phyloP scores from a whole-genome alignment of 805 yeast species.

The Saturnispora sanitii region DNA sequence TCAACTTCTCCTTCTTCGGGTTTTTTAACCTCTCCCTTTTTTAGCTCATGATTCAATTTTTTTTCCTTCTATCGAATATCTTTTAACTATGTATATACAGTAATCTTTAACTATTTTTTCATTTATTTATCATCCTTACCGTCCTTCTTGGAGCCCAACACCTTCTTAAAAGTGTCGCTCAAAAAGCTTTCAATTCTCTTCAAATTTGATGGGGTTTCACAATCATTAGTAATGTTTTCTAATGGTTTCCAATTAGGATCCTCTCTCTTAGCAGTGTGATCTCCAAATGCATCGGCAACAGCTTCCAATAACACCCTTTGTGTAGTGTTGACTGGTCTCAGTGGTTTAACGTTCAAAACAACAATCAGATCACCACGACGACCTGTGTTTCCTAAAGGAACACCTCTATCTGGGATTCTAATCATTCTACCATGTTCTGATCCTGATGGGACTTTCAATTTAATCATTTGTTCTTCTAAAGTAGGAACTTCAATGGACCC shows the following conservation, averaged over 20 bases:
- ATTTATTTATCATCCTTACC: slow-evolving; percentile 5
- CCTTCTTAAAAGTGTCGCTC: slow-evolving; percentile 46
- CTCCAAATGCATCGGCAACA: slow-evolving; percentile 83
- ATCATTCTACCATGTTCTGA: slow-evolving; percentile 68
- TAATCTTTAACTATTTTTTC: not conserved
- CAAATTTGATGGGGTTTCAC: slow-evolving; percentile 38
- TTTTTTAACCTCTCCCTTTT: too few species aligned
- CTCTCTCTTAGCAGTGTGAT: slow-evolving; percentile 63
- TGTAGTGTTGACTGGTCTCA: slow-evolving; percentile 69
- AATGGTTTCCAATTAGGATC: slow-evolving; percentile 39
- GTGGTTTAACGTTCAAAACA: slow-evolving; percentile 56
- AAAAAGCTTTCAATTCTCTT: slow-evolving; percentile 50
- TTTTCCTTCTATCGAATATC: too few species aligned
- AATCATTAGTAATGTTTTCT: slow-evolving; percentile 16
- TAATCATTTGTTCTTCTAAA: slow-evolving; percentile 58
- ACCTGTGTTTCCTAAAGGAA: slow-evolving; percentile 42
- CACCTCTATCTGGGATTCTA: slow-evolving; percentile 78
- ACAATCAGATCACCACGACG: slow-evolving; percentile 76
- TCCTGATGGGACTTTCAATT: slow-evolving; percentile 75
- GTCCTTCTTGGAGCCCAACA: slow-evolving; percentile 19
- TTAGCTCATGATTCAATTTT: too few species aligned
- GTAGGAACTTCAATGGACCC: slow-evolving; percentile 90
- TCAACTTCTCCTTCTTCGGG: too few species aligned
- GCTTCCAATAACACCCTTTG: slow-evolving; percentile 89
- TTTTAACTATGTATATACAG: too few species aligned